Conservation (phyloP, 805 yeast genomes). For the Dipodascopsis tothii region DNA sequence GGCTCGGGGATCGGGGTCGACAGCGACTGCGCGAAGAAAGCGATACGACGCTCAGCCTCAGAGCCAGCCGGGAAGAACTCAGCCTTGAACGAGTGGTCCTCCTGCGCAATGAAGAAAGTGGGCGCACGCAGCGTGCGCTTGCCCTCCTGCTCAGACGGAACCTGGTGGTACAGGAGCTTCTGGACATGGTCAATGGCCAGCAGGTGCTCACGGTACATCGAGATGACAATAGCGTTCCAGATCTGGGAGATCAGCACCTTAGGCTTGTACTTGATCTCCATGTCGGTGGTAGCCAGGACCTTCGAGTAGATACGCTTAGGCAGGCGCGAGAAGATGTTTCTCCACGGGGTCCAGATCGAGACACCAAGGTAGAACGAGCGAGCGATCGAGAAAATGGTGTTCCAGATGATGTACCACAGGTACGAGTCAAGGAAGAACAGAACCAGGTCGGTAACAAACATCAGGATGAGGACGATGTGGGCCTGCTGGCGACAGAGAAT, state of each 20-base stretch:
- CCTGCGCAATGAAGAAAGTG: conserved; percentile 96
- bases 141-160: conserved; percentile 96
- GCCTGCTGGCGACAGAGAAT: conserved; percentile 78
- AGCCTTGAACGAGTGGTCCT: conserved; percentile 86
- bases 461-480: conserved; percentile 80
- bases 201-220: conserved; percentile 99
- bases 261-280: conserved; percentile 98
- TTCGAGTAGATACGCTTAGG: conserved; percentile 99
- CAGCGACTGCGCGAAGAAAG: conserved; percentile 97
- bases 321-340: conserved; percentile 93
- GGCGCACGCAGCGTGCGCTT: conserved; percentile 98
- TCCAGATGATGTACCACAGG: conserved; percentile 95
- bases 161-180: conserved; percentile 94
- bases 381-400: conserved; percentile 92
- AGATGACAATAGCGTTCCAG: conserved; percentile 97
- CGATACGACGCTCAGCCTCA: conserved; percentile 98
- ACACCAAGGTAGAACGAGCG: conserved; percentile 98
- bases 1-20: conserved; percentile 99
- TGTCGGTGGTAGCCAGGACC: conserved; percentile 94
- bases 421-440: conserved; percentile 97
- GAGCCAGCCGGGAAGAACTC: conserved; percentile 96
- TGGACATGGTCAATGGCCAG: conserved; percentile 98
- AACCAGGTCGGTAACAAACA: conserved; percentile 86
- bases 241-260: conserved; percentile 96
- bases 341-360: conserved; percentile 98